Percentiles rank a stretch among this genome's conserved stretches.
Conservation (phyloP, 2,329 filamentous ascomycete genomes). For the Penicillium sclerotigenum region DNA sequence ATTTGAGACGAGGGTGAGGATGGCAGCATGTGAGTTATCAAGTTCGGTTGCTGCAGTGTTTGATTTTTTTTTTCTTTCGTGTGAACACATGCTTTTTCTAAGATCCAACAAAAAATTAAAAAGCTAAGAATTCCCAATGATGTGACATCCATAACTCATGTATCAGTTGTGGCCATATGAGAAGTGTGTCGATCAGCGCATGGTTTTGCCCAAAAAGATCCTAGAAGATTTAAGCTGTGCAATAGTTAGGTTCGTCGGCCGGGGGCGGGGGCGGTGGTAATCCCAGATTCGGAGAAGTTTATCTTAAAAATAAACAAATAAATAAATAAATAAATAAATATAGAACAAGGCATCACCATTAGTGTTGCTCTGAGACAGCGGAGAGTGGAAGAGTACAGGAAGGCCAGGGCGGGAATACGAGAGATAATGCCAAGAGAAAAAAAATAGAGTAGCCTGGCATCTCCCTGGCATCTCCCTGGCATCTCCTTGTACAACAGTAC, state of each 20-base stretch:
- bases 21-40: background rate
- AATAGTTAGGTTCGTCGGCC: background rate
- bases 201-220: background rate
- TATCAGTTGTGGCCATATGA: background rate
- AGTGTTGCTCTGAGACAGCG: background rate
- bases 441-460: slow-evolving; percentile 8
- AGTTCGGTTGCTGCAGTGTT: background rate
- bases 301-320: background rate
- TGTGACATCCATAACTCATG: background rate
- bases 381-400: background rate
- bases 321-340: background rate
- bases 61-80: background rate
- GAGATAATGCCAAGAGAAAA: slow-evolving; percentile 7
- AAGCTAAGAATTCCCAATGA: background rate
- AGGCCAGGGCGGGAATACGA: background rate
- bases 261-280: no score
- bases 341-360: slow-evolving; percentile 4
- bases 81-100: background rate
- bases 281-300: background rate
- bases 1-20: background rate
- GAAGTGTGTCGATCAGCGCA: background rate
- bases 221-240: background rate
- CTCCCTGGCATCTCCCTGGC: no score
- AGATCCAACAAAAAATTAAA: no score
- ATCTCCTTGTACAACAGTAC: background rate